Evolutionary conservation across 768 basidiomycete genomes (phyloP).

Genomic region (Basidioascus undulatus): DNA sequence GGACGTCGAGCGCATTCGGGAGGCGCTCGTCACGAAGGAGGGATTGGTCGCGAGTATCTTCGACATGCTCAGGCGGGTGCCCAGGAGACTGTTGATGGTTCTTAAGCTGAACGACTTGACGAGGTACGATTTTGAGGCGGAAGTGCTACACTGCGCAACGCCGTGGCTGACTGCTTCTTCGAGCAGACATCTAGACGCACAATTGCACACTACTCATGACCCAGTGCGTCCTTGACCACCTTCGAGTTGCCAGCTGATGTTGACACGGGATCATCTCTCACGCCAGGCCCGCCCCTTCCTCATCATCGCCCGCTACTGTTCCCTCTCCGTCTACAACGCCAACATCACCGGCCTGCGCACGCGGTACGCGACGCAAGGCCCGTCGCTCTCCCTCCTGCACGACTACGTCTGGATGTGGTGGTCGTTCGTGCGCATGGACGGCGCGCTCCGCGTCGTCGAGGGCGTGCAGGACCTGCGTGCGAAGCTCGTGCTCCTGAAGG

Average conservation of each 20-base stretch:
- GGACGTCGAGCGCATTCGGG: conserved; percentile 59
- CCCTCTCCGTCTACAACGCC: conserved; percentile 50
- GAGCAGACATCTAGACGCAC: conserved; percentile 45
- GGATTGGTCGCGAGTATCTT: conserved; percentile 67
- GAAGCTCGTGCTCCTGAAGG: too few relatives aligned
- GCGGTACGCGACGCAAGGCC: conserved; percentile 2
- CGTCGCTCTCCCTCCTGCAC: conserved; percentile 16
- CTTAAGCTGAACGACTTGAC: conserved; percentile 50
- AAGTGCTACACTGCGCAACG: conserved; percentile 1
- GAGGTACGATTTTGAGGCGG: conserved; percentile 23
- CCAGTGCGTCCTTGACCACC: conserved; percentile 10
- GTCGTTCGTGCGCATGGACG: conserved; percentile 25
- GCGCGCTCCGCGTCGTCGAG: too few relatives aligned
- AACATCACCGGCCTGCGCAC: conserved; percentile 27
- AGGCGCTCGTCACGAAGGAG: conserved; percentile 57
- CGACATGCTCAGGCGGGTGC: conserved; percentile 62
- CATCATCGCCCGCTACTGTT: conserved; percentile 72
- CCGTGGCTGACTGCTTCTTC: conserved; percentile 3
- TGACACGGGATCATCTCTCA: too few relatives aligned
- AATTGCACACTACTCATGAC: background rate
- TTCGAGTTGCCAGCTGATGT: too few relatives aligned
- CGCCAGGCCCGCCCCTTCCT: conserved; percentile 70
- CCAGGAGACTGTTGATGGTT: conserved; percentile 33
- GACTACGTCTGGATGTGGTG: conserved; percentile 42
- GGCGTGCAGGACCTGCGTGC: too few relatives aligned